These are phyloP conservation scores for Glebionis coronaria DNA, from an alignment of 129 eudicot genomes.

Conservation along the genomic window DNA sequence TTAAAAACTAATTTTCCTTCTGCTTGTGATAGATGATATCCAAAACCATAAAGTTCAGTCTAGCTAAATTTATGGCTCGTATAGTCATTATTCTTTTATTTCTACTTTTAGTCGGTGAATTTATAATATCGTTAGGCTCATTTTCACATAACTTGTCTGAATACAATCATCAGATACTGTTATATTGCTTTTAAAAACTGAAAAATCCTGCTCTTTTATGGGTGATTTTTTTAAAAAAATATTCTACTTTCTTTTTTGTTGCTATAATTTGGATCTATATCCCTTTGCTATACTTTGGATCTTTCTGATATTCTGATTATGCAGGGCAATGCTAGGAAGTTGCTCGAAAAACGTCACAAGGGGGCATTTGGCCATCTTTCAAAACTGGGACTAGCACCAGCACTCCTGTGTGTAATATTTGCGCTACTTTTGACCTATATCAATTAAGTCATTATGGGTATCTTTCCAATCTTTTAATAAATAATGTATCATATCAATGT, in stretches of 20 bases:
- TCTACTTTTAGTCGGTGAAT: conserved; percentile 6
- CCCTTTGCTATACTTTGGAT: too few relatives aligned
- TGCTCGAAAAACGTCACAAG: conserved; percentile 76
- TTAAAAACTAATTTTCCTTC: neutral
- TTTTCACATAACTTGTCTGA: conserved; percentile 5
- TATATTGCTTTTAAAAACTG: neutral
- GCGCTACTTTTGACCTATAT: conserved; percentile 65
- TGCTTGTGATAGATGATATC: too few relatives aligned
- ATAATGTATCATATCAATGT: conserved; percentile 2
- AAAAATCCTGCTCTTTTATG: neutral
- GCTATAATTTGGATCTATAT: neutral
- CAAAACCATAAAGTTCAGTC: too few relatives aligned
- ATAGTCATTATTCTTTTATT: neutral
- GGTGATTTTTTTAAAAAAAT: neutral
- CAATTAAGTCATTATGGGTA: conserved; percentile 82
- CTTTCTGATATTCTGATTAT: too few relatives aligned
- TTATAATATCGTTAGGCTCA: neutral
- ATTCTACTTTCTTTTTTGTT: neutral
- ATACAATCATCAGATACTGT: neutral
- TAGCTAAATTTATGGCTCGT: too few relatives aligned
- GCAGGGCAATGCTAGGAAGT: conserved; percentile 83
- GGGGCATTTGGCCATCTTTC: conserved; percentile 69
- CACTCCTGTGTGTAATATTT: conserved; percentile 74
- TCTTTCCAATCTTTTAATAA: conserved; percentile 6
- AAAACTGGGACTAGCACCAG: conserved; percentile 89